Base-by-base conservation (phyloP, 2,329 filamentous ascomycete genomes). In the Diaporthe longicolla region DNA sequence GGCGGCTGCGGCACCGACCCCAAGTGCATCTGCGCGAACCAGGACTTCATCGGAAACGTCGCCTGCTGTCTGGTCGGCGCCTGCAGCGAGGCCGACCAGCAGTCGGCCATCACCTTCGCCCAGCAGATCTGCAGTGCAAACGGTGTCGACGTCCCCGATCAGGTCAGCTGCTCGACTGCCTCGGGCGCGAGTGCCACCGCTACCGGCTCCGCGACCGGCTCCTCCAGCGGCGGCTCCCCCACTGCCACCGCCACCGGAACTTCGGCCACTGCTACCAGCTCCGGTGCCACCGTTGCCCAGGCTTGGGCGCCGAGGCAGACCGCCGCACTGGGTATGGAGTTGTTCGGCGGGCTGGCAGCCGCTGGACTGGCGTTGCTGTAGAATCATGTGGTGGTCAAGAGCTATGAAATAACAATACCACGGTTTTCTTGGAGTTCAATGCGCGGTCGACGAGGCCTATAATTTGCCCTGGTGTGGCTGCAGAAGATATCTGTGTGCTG, bases 1-100 rank as follows among this genome's bases (percentile, higher is more conserved):
- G 81, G 78, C 77, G 77, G 79, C 79, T 84, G 82, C 76, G 80
- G 81, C 70, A 77, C 69, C 48, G 81, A 85, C 72, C 73, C 77
- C 57, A 77, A 78, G 72, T 87, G 85, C 79, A 85, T 87, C 79
- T 87, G 85, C 83, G 76, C 74, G 24, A 81, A 85, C 77, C 77
- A 79, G 73, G 72, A 79, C 74, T 87, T 86, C 80, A 77, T 85
- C 77, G 79, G 79, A 73, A 82, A 80, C 79, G 83, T 87, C 73
- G 78, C 81, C 54, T 84, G 82, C 82, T 84, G 82, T 74, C 78
- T 84, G 21, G 74, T 75, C 17, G 79, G 74, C 73, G 79, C 76
- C 55, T 84, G 82, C 78, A 74, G 77, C 76, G 15, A 54, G 6
- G 70, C 75, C 19, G 80, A 80, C 75, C 81, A 83, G 79, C 63